Conservation (phyloP, 768 basidiomycete species). For the Hypsizygus marmoreus region DNA sequence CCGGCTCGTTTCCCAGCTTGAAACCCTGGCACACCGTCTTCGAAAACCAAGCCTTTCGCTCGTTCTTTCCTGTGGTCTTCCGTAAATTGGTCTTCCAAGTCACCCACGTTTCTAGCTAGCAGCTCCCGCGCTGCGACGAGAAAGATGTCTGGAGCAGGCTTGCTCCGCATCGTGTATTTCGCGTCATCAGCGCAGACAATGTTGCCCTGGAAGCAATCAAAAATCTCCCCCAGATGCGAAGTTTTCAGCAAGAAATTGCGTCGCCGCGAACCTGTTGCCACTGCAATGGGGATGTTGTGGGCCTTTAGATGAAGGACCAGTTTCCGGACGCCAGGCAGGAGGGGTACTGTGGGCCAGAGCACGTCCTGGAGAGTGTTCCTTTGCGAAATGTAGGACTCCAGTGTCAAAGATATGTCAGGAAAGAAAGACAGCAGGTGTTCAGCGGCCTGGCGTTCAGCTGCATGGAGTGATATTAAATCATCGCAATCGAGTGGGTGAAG, state of each 20-base stretch:
- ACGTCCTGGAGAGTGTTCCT: conserved; percentile 60
- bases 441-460: conserved; percentile 68
- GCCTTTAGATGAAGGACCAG: conserved; percentile 72
- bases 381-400: conserved; percentile 59
- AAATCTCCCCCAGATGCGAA: conserved; percentile 56
- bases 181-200: conserved; percentile 75
- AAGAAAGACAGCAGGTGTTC: conserved; percentile 76
- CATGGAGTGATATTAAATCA: background rate
- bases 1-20: conserved; percentile 82
- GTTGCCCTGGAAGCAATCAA: conserved; percentile 61
- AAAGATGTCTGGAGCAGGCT: conserved; percentile 84
- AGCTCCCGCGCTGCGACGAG: conserved; percentile 66
- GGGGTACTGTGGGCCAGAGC: conserved; percentile 67
- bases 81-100: conserved; percentile 29
- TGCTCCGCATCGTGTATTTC: conserved; percentile 57
- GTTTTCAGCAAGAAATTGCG: conserved; percentile 72
- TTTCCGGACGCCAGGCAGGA: conserved; percentile 72
- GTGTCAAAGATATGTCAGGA: conserved; percentile 66
- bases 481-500: background rate
- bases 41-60: conserved; percentile 73
- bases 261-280: conserved; percentile 76
- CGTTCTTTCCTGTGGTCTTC: conserved; percentile 49
- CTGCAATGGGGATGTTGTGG: conserved; percentile 72
- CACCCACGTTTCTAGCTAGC: conserved; percentile 59
- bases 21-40: conserved; percentile 78